phyloP scores from a whole-genome alignment of 495 filamentous ascomycete species.

The Aspergillus leporis region DNA sequence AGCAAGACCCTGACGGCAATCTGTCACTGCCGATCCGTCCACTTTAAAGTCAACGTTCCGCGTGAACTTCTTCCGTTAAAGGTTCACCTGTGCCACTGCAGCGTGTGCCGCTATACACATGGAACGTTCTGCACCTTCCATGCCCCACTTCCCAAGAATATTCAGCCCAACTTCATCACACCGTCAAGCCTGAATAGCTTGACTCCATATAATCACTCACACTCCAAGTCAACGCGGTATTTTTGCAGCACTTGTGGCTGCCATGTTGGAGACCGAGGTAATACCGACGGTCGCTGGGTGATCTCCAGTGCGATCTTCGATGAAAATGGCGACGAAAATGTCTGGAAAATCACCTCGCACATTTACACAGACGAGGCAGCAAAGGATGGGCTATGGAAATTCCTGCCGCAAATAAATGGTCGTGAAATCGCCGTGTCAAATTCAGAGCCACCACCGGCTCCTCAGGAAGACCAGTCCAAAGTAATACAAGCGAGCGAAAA shows the following conservation, averaged over 20 bases:
- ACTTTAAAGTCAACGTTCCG: constrained; percentile 29
- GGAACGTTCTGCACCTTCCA: constrained; percentile 59
- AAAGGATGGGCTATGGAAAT: constrained; percentile 43
- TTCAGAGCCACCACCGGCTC: constrained; percentile 8
- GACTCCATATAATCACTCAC: constrained; percentile 34
- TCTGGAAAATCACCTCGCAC: constrained; percentile 40
- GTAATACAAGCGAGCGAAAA: constrained; percentile 2
- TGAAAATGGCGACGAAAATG: constrained; percentile 17
- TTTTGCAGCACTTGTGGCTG: constrained; percentile 52
- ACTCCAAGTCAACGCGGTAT: constrained; percentile 20
- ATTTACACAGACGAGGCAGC: constrained; percentile 43
- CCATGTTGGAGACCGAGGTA: constrained; percentile 31
- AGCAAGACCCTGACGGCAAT: background rate
- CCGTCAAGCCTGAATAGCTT: constrained; percentile 29
- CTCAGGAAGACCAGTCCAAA: background rate
- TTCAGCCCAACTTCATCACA: constrained; percentile 32
- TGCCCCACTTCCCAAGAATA: constrained; percentile 39
- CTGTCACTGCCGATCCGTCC: background rate
- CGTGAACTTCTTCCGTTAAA: constrained; percentile 26
- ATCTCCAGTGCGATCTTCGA: constrained; percentile 38
- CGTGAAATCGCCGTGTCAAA: constrained; percentile 23
- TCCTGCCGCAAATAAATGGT: constrained; percentile 34
- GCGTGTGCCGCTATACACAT: constrained; percentile 57
- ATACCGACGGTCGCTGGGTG: constrained; percentile 18
- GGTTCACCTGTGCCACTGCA: constrained; percentile 63